phyloP scores from a whole-genome alignment of 257 asterid species.

The Gentiana dahurica region DNA sequence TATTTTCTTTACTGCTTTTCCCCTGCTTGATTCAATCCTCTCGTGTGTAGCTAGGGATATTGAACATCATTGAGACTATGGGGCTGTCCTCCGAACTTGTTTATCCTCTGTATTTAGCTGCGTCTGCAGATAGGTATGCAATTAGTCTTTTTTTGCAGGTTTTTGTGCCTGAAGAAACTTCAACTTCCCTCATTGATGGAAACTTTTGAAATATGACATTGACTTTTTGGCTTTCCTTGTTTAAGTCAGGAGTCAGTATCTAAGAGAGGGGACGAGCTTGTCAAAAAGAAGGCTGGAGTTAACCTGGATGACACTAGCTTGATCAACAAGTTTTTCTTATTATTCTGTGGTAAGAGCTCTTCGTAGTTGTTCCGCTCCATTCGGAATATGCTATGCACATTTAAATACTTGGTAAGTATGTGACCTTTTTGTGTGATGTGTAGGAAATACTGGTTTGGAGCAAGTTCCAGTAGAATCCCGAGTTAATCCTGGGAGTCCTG shows the following conservation, averaged over 20 bases:
- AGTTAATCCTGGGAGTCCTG: conserved; percentile 53
- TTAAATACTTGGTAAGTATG: neutral
- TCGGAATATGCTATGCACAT: neutral
- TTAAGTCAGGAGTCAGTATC: conserved; percentile 73
- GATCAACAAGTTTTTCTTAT: conserved; percentile 52
- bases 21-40: conserved; percentile 8
- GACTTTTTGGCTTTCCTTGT: conserved; percentile 16
- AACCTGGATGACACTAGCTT: conserved; percentile 71
- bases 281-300: conserved; percentile 76
- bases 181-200: conserved; percentile 1
- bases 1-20: conserved; percentile 12
- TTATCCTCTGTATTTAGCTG: conserved; percentile 75
- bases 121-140: conserved; percentile 73
- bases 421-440: conserved; percentile 15
- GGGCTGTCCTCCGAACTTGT: conserved; percentile 69
- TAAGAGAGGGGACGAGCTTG: conserved; percentile 76
- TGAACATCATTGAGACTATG: conserved; percentile 65
- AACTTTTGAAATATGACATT: conserved; percentile 7
- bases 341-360: conserved; percentile 63
- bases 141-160: neutral
- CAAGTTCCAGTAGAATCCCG: conserved; percentile 54
- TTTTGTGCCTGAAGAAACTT: neutral
- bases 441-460: conserved; percentile 61
- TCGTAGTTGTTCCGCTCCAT: too few species aligned
- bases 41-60: conserved; percentile 61